Evolutionary conservation across 495 filamentous ascomycete genomes (phyloP), one percentile per base, ranked within the genome.

Genomic region (Neurospora sp.): DNA sequence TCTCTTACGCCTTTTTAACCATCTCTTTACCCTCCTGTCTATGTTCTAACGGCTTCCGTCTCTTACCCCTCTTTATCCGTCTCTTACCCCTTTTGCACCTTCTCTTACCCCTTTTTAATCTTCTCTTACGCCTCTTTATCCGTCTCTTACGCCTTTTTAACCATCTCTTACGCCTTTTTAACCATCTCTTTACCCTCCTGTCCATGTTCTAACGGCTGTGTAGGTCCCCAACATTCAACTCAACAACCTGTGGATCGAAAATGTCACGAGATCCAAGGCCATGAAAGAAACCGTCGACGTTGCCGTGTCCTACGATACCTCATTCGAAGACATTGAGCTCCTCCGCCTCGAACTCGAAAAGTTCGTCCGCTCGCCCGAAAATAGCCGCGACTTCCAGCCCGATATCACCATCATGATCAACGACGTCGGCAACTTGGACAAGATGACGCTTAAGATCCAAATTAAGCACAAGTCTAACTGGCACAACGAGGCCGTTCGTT

Each of bases 381-480:
- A 99, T 83, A 87, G 83, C 71, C 89, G 96, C 71, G 96, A 98
- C 83, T 99, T 97, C 87, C 92, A 95, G 80, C 88, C 90, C 1
- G 92, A 97, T 70, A 82, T 99, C 68, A 85, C 89, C 69, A 87
- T 98, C 69, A 90, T 93, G 71, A 88, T 97, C 20, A 86, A 88
- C 39, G 90, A 93, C 39, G 89, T 98, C 31, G 92, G 89, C 39
- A 91, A 96, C 77, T 90, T 97, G 85, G 92, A 97, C 79, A 96
- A 96, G 80, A 84, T 99, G 38, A 88, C 91, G 76, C 87, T 99
- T 42, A 89, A 88, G 73, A 87, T 96, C 44, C 91, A 92, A 74
- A 93, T 98, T 77, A 89, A 89, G 73, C 94, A 98, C 85, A 97
- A 97, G 84, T 91, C 91, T 74, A 99, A 98, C 83, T 99, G 96